Evolutionary conservation across 2,329 filamentous ascomycete species (phyloP).

Genomic region (Tricladium varicosporioides): DNA sequence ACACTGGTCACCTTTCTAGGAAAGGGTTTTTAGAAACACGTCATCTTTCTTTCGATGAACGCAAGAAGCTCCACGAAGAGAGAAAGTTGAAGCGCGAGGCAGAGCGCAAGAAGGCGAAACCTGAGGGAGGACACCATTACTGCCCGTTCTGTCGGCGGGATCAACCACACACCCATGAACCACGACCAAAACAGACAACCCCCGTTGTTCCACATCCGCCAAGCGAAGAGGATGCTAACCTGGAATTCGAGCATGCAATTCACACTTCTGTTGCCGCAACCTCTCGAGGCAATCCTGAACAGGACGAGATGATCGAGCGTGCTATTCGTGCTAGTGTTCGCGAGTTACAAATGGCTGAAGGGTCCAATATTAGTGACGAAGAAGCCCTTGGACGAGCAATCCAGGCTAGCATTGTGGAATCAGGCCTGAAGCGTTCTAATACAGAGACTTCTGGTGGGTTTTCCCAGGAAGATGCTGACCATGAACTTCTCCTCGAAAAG

Average conservation of each 20-base stretch:
- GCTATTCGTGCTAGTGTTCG: constrained; percentile 71
- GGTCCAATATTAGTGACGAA: constrained; percentile 31
- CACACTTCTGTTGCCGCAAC: constrained; percentile 66
- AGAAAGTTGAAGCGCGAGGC: constrained; percentile 38
- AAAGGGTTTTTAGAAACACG: constrained; percentile 50
- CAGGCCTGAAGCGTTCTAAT: constrained; percentile 25
- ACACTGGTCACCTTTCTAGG: constrained; percentile 24
- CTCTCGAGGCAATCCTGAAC: constrained; percentile 64
- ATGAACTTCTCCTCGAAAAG: constrained; percentile 54
- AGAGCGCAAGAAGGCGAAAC: constrained; percentile 26
- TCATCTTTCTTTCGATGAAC: constrained; percentile 49
- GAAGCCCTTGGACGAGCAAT: constrained; percentile 48
- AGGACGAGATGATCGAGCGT: constrained; percentile 69
- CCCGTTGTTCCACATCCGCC: constrained; percentile 10
- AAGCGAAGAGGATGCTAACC: constrained; percentile 40
- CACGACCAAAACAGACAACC: constrained; percentile 17
- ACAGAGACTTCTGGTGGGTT: neutral
- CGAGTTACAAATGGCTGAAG: constrained; percentile 47
- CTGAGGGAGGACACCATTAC: constrained; percentile 14
- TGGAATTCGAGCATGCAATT: constrained; percentile 71
- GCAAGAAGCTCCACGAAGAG: constrained; percentile 48
- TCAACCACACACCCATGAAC: constrained; percentile 23
- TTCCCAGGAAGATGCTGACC: constrained; percentile 49
- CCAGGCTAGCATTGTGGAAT: constrained; percentile 46
- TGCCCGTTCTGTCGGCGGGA: constrained; percentile 27